Conservation (phyloP, 1,139 yeast genomes). For the Hyphopichia burtonii region DNA sequence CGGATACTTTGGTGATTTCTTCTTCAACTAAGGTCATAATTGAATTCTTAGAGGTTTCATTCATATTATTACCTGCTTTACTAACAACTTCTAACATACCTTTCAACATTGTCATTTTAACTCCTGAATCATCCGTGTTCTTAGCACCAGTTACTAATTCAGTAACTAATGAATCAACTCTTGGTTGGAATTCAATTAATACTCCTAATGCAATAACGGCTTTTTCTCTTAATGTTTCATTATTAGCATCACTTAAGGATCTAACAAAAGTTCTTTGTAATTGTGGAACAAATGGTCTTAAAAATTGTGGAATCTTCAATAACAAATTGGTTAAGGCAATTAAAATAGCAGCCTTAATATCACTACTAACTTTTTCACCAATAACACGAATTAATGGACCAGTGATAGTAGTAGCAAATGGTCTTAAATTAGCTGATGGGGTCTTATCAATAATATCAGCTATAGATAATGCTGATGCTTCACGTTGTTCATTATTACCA, state of each 20-base stretch:
- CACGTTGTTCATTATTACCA: slow-evolving; percentile 83
- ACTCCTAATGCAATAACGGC: slow-evolving; percentile 93
- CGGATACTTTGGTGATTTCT: slow-evolving; percentile 53
- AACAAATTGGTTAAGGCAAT: slow-evolving; percentile 78
- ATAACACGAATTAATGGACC: slow-evolving; percentile 98
- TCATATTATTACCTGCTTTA: slow-evolving; percentile 76
- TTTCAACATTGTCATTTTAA: slow-evolving; percentile 79
- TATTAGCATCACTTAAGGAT: slow-evolving; percentile 74
- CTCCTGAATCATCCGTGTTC: slow-evolving; percentile 55
- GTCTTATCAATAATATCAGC: slow-evolving; percentile 87
- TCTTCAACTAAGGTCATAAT: slow-evolving; percentile 77
- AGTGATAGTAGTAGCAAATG: slow-evolving; percentile 89
- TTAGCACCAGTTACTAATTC: slow-evolving; percentile 80
- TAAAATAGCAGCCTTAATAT: slow-evolving; percentile 89
- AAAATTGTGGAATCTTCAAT: slow-evolving; percentile 80
- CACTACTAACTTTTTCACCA: slow-evolving; percentile 91
- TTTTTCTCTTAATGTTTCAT: slow-evolving; percentile 70
- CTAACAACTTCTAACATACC: slow-evolving; percentile 83
- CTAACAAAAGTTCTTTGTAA: slow-evolving; percentile 95
- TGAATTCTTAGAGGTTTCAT: slow-evolving; percentile 66
- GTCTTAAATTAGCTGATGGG: slow-evolving; percentile 75
- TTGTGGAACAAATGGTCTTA: slow-evolving; percentile 96
- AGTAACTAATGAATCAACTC: slow-evolving; percentile 88
- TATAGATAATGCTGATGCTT: slow-evolving; percentile 82
- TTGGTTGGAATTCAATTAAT: slow-evolving; percentile 83